Evolutionary conservation across 2,329 filamentous ascomycete genomes (phyloP), one percentile per base, ranked within the genome.

Genomic region (Neopestalotiopsis clavispora): DNA sequence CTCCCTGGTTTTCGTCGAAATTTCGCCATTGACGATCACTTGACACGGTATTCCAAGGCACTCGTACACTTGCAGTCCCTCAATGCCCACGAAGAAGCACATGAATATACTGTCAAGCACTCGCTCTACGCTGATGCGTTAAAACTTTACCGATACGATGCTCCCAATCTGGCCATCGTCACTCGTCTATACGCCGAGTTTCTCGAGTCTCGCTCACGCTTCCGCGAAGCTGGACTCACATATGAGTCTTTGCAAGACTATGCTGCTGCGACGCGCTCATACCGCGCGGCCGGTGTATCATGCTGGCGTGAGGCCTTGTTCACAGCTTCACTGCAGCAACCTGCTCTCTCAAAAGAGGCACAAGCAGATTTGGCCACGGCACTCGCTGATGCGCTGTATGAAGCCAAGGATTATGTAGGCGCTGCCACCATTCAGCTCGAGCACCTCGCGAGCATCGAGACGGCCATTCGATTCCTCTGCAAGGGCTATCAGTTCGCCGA

Each of bases 251-350:
- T 99, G 10, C 83, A 84, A 13, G 89, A 95, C 77, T 94, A 93
- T 76, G 78, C 83, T 23, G 87, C 91, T 52, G 95, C 96, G 10
- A 94, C 92, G 70, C 88, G 90, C 75, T 93, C 93, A 77, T 99
- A 98, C 81, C 91, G 93, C 70, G 89, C 92, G 1, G 94, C 94
- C 1, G 93, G 94, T 52, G 87, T 87, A 1, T 80, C 85, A 4
- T 89, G 93, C 81, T 99, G 96, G 96, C 94, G 93, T 66, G 95
- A 99, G 80, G 94, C 94, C 30, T 89, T 99, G 63, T 94, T 92
- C 74, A 90, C 90, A 61, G 95, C 95, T 4, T 89, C 90, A 67
- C 88, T 93, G 68, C 89, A 90, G 71, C 75, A 79, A 1, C 87
- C 91, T 0, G 86, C 91, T 0, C 79, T 94, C 4, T 84, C 90